Evolutionary conservation across 2,329 filamentous ascomycete species (phyloP), one percentile per base, ranked within the genome.

Genomic region (Fusarium austroafricanum): DNA sequence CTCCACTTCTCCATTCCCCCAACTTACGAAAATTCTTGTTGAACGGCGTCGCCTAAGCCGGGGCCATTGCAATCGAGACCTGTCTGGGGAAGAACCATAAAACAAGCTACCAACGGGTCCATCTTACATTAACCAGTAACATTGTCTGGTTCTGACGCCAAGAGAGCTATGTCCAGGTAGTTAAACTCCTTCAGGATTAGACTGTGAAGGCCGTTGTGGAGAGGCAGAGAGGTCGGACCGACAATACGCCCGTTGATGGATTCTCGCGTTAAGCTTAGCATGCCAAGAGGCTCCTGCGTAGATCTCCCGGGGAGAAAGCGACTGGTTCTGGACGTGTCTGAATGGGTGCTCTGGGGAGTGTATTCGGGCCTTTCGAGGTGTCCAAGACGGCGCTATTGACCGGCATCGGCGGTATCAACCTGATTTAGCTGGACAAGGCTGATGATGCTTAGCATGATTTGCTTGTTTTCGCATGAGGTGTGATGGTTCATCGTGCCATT

Each of bases 81-180:
- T 12, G 63, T 67, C 64, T 52, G 64, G 64, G 64, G 64, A 51
- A 67, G 64, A 54, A 65, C 64, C 64, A 68, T 67, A 68, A 67
- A 68, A 65, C 64, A 67, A 67, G 58, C 64, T 67, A 68, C 23
- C 21, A 18, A 29, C 14, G 21, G 10, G 6, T 11, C 28, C 35
- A 21, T 7, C 15, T 10, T 1, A 5, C 4, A 7, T 9, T 8
- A 10, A 5, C 64, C 64, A 67, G n/a, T 68, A 10, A 35, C 5
- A 38, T 1, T 31, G 10, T 12, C 4, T 10, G 5, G 23, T 18
- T 8, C 20, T 9, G 15, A 26, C 39, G 60, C 64, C 18, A 67
- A 23, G 46, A 10, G 28, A 17, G 18, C 35, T 15, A 12, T 28
- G 39, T 31, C 39, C 29, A 20, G 3, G 17, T 17, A 2, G 0